These are phyloP conservation scores for Allium cepa DNA, from an alignment of 106 monocot species.

Conservation along the genomic window DNA sequence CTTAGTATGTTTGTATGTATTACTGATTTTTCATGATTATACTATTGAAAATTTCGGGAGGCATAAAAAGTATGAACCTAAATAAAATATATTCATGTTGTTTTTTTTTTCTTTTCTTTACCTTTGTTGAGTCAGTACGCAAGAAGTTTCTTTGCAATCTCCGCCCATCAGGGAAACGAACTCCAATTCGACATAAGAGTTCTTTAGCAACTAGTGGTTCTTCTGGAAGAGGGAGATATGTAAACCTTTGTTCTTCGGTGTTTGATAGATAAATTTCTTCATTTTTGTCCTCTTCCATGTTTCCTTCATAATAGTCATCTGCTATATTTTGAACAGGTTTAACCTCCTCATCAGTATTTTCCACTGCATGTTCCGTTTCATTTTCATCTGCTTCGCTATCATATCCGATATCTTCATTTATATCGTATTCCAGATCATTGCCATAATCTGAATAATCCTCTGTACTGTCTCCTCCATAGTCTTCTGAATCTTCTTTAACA, in stretches of 20 bases:
- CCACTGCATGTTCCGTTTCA: neutral
- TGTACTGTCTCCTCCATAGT: no score
- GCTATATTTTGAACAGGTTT: neutral
- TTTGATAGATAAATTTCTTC: neutral
- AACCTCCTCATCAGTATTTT: conserved; percentile 5
- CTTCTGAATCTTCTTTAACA: no score
- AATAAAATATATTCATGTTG: neutral
- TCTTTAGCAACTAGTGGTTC: conserved; percentile 62
- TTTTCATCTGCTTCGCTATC: neutral
- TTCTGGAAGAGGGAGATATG: conserved; percentile 75
- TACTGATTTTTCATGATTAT: neutral
- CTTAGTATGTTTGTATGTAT: no score
- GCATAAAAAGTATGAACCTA: neutral
- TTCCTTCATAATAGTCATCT: conserved; percentile 4
- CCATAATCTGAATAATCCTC: no score
- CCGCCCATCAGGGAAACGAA: conserved; percentile 75
- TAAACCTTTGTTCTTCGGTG: conserved; percentile 15
- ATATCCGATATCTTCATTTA: no score
- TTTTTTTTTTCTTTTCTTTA: neutral
- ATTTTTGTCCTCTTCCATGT: no score
- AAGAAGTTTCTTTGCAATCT: conserved; percentile 74
- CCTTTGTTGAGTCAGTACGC: conserved; percentile 56
- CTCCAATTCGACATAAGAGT: conserved; percentile 59
- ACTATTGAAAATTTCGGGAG: neutral
- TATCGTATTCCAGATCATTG: no score